Evolutionary conservation across 306 rosid species (phyloP).

Genomic region (Abrus precatorius): DNA sequence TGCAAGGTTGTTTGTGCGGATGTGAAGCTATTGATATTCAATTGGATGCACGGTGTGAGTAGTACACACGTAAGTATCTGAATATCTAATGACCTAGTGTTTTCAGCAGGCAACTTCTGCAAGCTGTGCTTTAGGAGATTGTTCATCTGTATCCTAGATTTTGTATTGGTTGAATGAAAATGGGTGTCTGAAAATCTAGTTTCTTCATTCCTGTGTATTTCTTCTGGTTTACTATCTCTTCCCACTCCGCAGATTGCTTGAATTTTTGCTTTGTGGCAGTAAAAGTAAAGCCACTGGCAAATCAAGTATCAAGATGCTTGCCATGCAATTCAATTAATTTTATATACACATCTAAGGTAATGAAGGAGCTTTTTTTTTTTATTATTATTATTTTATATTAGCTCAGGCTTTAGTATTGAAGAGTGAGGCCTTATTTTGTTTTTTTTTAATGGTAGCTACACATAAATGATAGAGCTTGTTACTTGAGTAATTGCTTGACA

Average conservation of each 20-base stretch:
- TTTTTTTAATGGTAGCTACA: conserved; percentile 10
- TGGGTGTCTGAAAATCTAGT: conserved; percentile 43
- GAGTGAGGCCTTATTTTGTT: conserved; percentile 26
- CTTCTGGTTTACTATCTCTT: conserved; percentile 33
- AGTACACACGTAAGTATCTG: conserved; percentile 58
- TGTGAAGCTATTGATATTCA: conserved; percentile 57
- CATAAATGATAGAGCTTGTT: conserved; percentile 23
- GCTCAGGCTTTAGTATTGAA: conserved; percentile 21
- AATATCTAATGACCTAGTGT: conserved; percentile 58
- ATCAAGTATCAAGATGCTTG: conserved; percentile 33
- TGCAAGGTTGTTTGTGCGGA: conserved; percentile 60
- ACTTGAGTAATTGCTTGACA: conserved; percentile 1
- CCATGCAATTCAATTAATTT: conserved; percentile 38
- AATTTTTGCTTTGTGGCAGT: conserved; percentile 32
- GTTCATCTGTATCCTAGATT: conserved; percentile 65
- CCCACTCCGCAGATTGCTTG: conserved; percentile 46
- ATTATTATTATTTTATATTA: neutral
- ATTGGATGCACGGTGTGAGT: conserved; percentile 59
- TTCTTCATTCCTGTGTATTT: conserved; percentile 40
- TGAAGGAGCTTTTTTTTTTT: conserved; percentile 6
- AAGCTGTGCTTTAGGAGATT: conserved; percentile 58
- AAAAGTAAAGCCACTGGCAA: conserved; percentile 34
- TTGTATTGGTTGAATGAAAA: conserved; percentile 62
- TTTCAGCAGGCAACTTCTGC: conserved; percentile 55
- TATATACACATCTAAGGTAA: conserved; percentile 32